These are phyloP conservation scores for Biancaea sappan DNA, from an alignment of 306 rosid genomes.

Conservation along the genomic window DNA sequence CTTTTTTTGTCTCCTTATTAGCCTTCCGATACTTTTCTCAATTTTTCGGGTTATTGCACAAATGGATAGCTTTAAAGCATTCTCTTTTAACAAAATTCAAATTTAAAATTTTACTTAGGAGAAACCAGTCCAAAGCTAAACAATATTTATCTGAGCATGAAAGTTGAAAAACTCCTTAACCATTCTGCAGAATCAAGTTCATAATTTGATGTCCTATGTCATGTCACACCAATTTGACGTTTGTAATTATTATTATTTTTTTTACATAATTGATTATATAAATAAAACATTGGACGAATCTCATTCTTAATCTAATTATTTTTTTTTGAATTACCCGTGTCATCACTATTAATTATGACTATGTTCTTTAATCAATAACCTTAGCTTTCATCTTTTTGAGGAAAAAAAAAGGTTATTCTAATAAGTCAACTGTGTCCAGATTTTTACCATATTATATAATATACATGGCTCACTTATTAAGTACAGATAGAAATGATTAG, in stretches of 20 bases:
- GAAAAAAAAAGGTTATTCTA: conserved; percentile 14
- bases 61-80: too few species aligned
- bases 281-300: not conserved
- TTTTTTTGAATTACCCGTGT: not conserved
- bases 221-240: not conserved
- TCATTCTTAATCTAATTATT: not conserved
- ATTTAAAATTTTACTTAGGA: too few species aligned
- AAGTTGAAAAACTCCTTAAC: not conserved
- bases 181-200: conserved; percentile 2
- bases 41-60: too few species aligned
- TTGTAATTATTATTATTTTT: not conserved
- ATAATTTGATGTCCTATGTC: not conserved
- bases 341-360: conserved; percentile 17
- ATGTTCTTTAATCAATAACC: not conserved
- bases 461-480: not conserved
- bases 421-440: conserved; percentile 16
- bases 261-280: not conserved
- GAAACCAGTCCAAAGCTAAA: too few species aligned
- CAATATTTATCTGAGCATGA: not conserved
- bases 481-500: not conserved
- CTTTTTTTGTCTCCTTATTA: too few species aligned
- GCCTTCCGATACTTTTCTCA: too few species aligned
- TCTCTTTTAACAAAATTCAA: too few species aligned
- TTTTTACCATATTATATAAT: conserved; percentile 21
- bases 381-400: conserved; percentile 4